Conservation (phyloP, 2,329 filamentous ascomycete species). For the Tympanopsis confertula region DNA sequence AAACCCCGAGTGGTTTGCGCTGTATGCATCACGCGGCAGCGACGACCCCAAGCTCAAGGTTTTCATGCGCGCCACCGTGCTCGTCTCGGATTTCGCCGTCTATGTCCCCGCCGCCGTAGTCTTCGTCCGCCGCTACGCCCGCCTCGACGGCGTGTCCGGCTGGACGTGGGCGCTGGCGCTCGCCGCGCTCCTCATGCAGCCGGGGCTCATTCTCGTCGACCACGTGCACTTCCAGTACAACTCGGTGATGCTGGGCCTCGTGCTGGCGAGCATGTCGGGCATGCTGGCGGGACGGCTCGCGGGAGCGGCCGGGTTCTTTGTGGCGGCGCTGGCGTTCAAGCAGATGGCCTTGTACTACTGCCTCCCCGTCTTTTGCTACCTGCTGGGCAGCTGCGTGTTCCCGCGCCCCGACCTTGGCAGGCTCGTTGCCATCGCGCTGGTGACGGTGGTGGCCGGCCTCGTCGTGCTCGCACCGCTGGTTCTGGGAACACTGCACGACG, state of each 20-base stretch:
- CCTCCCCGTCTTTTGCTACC: slow-evolving; percentile 80
- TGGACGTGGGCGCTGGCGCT: slow-evolving; percentile 81
- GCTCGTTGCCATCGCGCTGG: slow-evolving; percentile 62
- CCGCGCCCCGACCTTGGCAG: slow-evolving; percentile 57
- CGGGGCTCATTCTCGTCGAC: slow-evolving; percentile 79
- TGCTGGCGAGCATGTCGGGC: slow-evolving; percentile 77
- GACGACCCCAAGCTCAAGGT: slow-evolving; percentile 75
- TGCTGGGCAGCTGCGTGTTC: slow-evolving; percentile 75
- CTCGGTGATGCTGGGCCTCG: slow-evolving; percentile 90
- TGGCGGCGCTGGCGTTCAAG: slow-evolving; percentile 85
- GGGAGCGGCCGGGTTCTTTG: slow-evolving; percentile 89
- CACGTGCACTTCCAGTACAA: slow-evolving; percentile 98
- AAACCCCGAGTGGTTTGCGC: slow-evolving; percentile 75
- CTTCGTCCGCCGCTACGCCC: slow-evolving; percentile 72
- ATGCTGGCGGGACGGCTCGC: slow-evolving; percentile 74
- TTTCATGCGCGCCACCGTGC: slow-evolving; percentile 88
- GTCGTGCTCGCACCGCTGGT: slow-evolving; percentile 67
- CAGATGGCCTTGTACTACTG: slow-evolving; percentile 99
- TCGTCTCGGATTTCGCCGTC: slow-evolving; percentile 80
- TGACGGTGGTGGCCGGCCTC: slow-evolving; percentile 63
- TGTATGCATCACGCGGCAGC: slow-evolving; percentile 70
- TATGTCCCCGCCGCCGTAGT: slow-evolving; percentile 79
- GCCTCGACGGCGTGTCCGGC: slow-evolving; percentile 61
- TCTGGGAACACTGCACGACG: slow-evolving; percentile 58
- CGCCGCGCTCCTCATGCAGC: slow-evolving; percentile 84